Evolutionary conservation across 1,139 yeast species (phyloP).

Genomic region (Meyerozyma guilliermondii): DNA sequence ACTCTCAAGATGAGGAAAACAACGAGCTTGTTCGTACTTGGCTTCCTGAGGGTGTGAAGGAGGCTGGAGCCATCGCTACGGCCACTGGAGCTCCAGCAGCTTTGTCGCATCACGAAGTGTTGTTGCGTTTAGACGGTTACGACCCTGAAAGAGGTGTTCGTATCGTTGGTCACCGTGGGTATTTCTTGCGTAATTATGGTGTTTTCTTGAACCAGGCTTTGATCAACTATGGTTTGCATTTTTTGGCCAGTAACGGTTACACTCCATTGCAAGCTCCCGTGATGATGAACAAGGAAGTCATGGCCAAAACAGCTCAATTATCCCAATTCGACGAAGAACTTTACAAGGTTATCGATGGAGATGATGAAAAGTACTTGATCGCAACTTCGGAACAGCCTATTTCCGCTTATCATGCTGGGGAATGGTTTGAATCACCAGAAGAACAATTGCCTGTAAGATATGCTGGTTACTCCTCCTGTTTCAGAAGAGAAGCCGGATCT

Average conservation of each 20-base stretch:
- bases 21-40: slow-evolving; percentile 83
- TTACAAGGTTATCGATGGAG: slow-evolving; percentile 94
- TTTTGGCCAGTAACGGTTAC: slow-evolving; percentile 76
- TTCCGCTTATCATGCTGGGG: slow-evolving; percentile 95
- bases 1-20: slow-evolving; percentile 83
- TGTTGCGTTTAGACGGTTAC: slow-evolving; percentile 91
- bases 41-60: slow-evolving; percentile 63
- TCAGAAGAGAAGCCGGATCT: slow-evolving; percentile 99
- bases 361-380: slow-evolving; percentile 93
- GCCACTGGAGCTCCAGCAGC: slow-evolving; percentile 72
- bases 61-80: slow-evolving; percentile 59
- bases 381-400: slow-evolving; percentile 99
- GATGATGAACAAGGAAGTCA: slow-evolving; percentile 98
- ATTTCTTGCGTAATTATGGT: slow-evolving; percentile 90
- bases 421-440: slow-evolving; percentile 97
- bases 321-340: slow-evolving; percentile 97
- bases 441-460: slow-evolving; percentile 95
- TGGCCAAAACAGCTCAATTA: slow-evolving; percentile 99
- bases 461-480: slow-evolving; percentile 97
- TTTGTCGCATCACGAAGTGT: slow-evolving; percentile 92
- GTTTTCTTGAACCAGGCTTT: slow-evolving; percentile 97
- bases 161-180: slow-evolving; percentile 98
- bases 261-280: slow-evolving; percentile 96
- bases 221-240: slow-evolving; percentile 89
- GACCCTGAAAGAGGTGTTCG: slow-evolving; percentile 99